A percentile compares a stretch with the other conserved stretches of the same genome.
These are phyloP conservation scores for Xylaria telfairii DNA, from an alignment of 495 filamentous ascomycete species.

Conservation along the genomic window DNA sequence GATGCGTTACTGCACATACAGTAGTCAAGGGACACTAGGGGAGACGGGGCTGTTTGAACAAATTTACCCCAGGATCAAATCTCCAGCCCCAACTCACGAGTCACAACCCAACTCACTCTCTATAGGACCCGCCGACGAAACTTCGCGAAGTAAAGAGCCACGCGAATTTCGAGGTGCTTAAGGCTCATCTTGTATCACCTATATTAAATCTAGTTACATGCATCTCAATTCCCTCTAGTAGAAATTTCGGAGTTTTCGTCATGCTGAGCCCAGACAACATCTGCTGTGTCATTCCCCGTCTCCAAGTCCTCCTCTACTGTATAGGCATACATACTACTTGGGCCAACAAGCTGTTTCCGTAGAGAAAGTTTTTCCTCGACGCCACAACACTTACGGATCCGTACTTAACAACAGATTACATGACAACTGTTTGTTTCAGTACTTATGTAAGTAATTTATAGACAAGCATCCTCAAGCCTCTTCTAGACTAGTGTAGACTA, in stretches of 20 bases:
- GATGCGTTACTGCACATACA: constrained; percentile 8
- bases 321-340: too few species aligned
- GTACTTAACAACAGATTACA: too few species aligned
- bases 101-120: background rate
- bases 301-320: background rate
- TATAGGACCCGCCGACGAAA: background rate
- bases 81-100: constrained; percentile 1
- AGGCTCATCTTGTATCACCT: background rate
- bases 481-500: background rate
- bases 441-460: too few species aligned
- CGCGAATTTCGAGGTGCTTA: background rate
- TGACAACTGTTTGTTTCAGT: too few species aligned
- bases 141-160: background rate
- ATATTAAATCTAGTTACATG: background rate
- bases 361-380: background rate
- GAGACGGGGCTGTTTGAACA: background rate
- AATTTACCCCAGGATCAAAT: constrained; percentile 9
- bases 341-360: background rate
- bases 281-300: background rate
- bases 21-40: too few species aligned
- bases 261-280: background rate
- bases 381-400: background rate
- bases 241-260: background rate
- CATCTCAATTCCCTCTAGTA: background rate
- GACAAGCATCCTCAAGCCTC: background rate